A percentile compares a stretch with the other conserved stretches of the same genome.
Evolutionary conservation across 2,329 filamentous ascomycete genomes (phyloP).

Genomic region (Colletotrichum sp.): DNA sequence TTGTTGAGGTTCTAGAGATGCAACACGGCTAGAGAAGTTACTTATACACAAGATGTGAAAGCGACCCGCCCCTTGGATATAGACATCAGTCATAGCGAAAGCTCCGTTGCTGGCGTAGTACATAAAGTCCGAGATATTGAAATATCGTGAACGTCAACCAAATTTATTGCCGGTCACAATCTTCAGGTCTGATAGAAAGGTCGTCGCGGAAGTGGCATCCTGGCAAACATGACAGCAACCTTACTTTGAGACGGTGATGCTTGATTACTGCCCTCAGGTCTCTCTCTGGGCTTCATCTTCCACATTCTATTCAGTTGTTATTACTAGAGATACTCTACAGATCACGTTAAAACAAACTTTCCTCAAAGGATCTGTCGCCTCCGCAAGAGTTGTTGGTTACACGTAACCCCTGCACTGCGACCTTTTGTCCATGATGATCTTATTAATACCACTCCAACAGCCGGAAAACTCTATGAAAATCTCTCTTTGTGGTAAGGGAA

Average conservation of each 20-base stretch:
- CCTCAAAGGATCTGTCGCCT: not conserved
- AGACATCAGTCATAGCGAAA: not conserved
- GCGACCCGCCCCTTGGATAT: rapidly evolving
- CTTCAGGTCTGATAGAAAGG: rapidly evolving
- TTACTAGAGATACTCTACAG: not conserved
- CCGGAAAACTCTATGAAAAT: too few relatives aligned
- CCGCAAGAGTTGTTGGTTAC: not conserved
- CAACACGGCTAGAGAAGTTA: rapidly evolving
- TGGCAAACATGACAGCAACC: not conserved
- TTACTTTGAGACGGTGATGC: not conserved
- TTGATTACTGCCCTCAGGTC: not conserved
- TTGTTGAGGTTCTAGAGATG: not conserved
- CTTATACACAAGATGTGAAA: not conserved
- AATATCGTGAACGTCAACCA: not conserved
- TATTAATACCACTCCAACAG: rapidly evolving
- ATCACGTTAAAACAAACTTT: rapidly evolving
- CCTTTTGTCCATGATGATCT: not conserved
- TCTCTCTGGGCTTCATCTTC: not conserved
- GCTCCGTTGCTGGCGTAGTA: not conserved
- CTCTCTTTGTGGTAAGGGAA: too few relatives aligned
- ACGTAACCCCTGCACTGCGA: not conserved
- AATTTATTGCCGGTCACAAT: not conserved
- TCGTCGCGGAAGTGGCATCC: not conserved
- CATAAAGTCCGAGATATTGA: not conserved
- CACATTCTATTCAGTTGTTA: rapidly evolving